A percentile compares a stretch with the other conserved stretches of the same genome.
Conservation (phyloP, 73 alveolate species). For the Paramecium tetraurelia region DNA sequence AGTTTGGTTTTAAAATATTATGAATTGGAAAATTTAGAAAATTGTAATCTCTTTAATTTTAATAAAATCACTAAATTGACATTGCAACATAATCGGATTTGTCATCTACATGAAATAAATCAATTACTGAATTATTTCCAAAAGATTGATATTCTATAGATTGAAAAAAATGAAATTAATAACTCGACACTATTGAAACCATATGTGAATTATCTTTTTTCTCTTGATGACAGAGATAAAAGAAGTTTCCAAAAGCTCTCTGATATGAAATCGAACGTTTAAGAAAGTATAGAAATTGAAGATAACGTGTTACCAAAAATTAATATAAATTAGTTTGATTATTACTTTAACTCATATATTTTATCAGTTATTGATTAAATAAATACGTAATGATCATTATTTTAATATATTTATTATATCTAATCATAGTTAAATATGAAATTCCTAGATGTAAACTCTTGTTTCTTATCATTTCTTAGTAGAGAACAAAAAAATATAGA, state of each 20-base stretch:
- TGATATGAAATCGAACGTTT: not conserved
- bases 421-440: not conserved
- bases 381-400: not conserved
- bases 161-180: not conserved
- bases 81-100: not conserved
- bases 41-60: not conserved
- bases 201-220: not conserved
- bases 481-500: too few species aligned
- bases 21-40: not conserved
- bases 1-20: not conserved
- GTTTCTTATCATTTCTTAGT: too few species aligned
- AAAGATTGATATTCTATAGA: not conserved
- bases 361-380: not conserved
- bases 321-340: not conserved
- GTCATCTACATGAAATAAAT: not conserved
- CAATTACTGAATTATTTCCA: not conserved
- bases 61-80: slow-evolving; percentile 38
- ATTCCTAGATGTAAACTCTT: not conserved
- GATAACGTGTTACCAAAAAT: not conserved
- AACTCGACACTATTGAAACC: not conserved
- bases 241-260: not conserved
- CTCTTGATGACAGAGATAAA: not conserved
- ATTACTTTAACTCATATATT: not conserved
- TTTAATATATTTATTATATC: not conserved
- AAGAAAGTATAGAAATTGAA: not conserved